These are phyloP conservation scores for Coemansia sp. DNA, from an alignment of 192 early-diverging fungal genomes.

Conservation along the genomic window DNA sequence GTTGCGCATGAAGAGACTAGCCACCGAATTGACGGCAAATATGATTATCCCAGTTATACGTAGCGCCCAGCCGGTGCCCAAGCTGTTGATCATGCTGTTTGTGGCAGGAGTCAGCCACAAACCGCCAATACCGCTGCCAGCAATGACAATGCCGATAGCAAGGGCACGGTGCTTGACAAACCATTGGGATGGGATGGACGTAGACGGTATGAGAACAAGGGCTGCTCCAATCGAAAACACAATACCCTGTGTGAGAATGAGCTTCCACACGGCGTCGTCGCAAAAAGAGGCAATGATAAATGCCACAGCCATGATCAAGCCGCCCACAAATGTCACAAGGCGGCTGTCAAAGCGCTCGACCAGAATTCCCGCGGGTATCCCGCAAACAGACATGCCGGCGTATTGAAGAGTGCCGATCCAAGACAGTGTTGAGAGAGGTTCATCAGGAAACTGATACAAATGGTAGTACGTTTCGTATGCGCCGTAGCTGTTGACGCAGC, in stretches of 20 bases:
- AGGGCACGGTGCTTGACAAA: slow-evolving; percentile 55
- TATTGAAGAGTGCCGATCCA: slow-evolving; percentile 59
- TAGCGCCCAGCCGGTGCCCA: slow-evolving; percentile 60
- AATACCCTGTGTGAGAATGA: slow-evolving; percentile 62
- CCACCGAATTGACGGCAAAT: slow-evolving; percentile 43
- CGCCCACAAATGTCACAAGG: slow-evolving; percentile 54
- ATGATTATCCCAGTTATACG: slow-evolving; percentile 54
- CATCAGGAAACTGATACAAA: slow-evolving; percentile 34
- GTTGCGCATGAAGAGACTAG: slow-evolving; percentile 51
- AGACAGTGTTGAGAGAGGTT: slow-evolving; percentile 51
- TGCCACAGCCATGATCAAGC: slow-evolving; percentile 53
- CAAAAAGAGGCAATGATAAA: slow-evolving; percentile 62
- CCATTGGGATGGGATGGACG: slow-evolving; percentile 60
- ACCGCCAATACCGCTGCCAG: slow-evolving; percentile 61
- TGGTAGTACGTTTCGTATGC: slow-evolving; percentile 55
- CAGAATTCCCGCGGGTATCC: slow-evolving; percentile 55
- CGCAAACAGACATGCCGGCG: slow-evolving; percentile 54
- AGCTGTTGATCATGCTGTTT: slow-evolving; percentile 37
- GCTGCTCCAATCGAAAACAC: slow-evolving; percentile 55
- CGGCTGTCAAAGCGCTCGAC: slow-evolving; percentile 58
- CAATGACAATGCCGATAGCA: slow-evolving; percentile 56
- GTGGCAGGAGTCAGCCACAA: slow-evolving; percentile 57
- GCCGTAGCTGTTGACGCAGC: slow-evolving; percentile 60
- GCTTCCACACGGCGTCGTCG: slow-evolving; percentile 59
- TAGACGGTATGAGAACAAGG: slow-evolving; percentile 54